Base-by-base conservation (phyloP, 2,329 filamentous ascomycete species). In the Xylaria multiplex region DNA sequence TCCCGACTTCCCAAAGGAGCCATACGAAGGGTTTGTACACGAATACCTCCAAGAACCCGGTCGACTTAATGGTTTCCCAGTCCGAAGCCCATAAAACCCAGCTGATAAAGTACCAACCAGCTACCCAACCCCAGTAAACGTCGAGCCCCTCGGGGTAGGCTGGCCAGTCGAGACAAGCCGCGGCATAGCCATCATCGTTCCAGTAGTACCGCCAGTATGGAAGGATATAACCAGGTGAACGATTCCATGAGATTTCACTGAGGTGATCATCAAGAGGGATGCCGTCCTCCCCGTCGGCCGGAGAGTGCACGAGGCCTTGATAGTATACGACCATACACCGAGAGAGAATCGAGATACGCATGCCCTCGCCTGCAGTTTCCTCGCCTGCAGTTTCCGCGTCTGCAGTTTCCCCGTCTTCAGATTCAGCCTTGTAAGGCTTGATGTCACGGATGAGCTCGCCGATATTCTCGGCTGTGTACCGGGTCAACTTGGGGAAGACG, bases 401-500 rank as follows among this genome's bases (percentile, higher is more conserved):
- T 19, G 19, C 19, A 19, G 19, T 19, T 19, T 19, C 19, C 19
- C 19, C 19, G 9, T 48, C 53, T 27, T 57, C 5, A 3, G 60
- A 30, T 0, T 63, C 50, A 27, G 19, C 7, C 13, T 5, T 27
- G 27, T 27, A 27, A 27, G 24, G 40, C 19, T 13, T 40, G 42
- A 37, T 27, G 14, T 62, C 52, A 14, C 14, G 4, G 65, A 46
- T 2, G 32, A 50, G 27, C 9, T 55, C 59, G 37, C 70, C 70
- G 59, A 68, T 45, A 60, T 75, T 75, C 59, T 70, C 57, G 22
- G 73, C 66, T 11, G 19, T 40, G 59, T 77, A 77, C 30, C 73
- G 71, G 55, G 73, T 76, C 30, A 77, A 42, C 68, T 72, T 72
- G 53, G 76, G 76, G 66, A 77, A 77, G 7, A 77, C 74, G 57